Evolutionary conservation across 768 basidiomycete genomes (phyloP).

Genomic region (Mycena filopes): DNA sequence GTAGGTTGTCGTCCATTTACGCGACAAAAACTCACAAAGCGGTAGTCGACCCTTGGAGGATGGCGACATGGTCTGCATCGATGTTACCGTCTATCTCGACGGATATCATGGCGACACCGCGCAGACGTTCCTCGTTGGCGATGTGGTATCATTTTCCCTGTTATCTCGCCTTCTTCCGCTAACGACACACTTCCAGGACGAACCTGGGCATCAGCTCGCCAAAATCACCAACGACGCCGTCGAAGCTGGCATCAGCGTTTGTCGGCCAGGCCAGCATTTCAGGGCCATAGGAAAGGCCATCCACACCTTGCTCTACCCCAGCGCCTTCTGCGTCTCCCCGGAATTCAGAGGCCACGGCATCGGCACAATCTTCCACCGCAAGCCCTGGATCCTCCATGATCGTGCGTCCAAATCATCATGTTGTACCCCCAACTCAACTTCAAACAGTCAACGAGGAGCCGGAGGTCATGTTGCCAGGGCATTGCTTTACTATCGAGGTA

Average conservation of each 20-base stretch:
- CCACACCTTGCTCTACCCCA: slow-evolving; percentile 54
- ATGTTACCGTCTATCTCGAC: slow-evolving; percentile 85
- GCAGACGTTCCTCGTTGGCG: slow-evolving; percentile 81
- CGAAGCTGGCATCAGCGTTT: slow-evolving; percentile 74
- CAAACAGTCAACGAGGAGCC: slow-evolving; percentile 81
- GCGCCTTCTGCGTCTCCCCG: slow-evolving; percentile 68
- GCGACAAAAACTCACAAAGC: slow-evolving; percentile 11
- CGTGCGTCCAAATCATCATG: slow-evolving; percentile 52
- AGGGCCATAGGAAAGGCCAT: slow-evolving; percentile 79
- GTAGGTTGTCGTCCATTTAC: slow-evolving; percentile 58
- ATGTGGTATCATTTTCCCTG: slow-evolving; percentile 65
- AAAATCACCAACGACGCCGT: slow-evolving; percentile 71
- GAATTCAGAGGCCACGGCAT: slow-evolving; percentile 92
- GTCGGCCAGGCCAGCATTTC: slow-evolving; percentile 78
- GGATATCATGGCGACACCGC: slow-evolving; percentile 94
- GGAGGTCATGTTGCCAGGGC: slow-evolving; percentile 82
- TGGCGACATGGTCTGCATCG: slow-evolving; percentile 90
- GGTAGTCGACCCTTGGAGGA: slow-evolving; percentile 80
- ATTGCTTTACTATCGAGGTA: slow-evolving; percentile 95
- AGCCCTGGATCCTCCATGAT: slow-evolving; percentile 86
- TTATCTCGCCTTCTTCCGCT: background rate
- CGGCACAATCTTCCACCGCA: slow-evolving; percentile 79
- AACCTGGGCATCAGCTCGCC: slow-evolving; percentile 73
- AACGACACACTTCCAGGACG: slow-evolving; percentile 60
- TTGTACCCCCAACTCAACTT: background rate